Percentiles rank a stretch among this genome's conserved stretches.
Conservation (phyloP, 768 basidiomycete genomes). For the Psilocybe cyanescens region DNA sequence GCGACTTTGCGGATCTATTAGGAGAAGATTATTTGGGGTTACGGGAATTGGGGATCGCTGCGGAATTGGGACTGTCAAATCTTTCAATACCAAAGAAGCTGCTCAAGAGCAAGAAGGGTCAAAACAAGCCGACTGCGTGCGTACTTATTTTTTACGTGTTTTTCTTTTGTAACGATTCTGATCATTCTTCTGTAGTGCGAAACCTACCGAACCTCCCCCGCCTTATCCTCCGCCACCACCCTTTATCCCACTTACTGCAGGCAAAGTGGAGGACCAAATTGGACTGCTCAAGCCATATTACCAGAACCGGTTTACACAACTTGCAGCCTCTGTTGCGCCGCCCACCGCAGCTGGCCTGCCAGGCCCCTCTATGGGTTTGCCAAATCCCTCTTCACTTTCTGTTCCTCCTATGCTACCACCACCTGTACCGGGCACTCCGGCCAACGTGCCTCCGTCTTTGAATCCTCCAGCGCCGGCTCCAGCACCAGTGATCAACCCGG, state of each 20-base stretch:
- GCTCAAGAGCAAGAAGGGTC: conserved; percentile 64
- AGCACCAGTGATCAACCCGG: conserved; percentile 18
- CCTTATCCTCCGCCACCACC: conserved; percentile 87
- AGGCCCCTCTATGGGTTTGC: not conserved
- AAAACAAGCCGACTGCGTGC: conserved; percentile 51
- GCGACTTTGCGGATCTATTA: conserved; percentile 84
- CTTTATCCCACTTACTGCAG: conserved; percentile 71
- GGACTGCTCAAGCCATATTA: conserved; percentile 84
- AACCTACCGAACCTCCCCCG: conserved; percentile 74
- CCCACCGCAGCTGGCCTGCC: conserved; percentile 14
- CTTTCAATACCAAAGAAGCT: conserved; percentile 80
- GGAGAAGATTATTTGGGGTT: conserved; percentile 95
- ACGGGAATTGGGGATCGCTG: conserved; percentile 84
- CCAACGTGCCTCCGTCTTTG: conserved; percentile 21
- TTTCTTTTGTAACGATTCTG: not conserved
- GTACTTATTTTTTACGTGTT: conserved; percentile 29
- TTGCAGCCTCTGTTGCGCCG: conserved; percentile 35
- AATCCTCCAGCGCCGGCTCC: conserved; percentile 11
- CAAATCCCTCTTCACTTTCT: conserved; percentile 11
- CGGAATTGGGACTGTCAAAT: conserved; percentile 78
- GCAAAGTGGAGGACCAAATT: conserved; percentile 77
- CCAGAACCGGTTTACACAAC: conserved; percentile 52
- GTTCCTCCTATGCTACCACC: conserved; percentile 24
- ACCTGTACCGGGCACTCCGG: conserved; percentile 16
- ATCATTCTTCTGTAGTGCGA: conserved; percentile 42